These are phyloP conservation scores for Solanum dulcamara DNA, from an alignment of 257 asterid genomes.

Conservation along the genomic window DNA sequence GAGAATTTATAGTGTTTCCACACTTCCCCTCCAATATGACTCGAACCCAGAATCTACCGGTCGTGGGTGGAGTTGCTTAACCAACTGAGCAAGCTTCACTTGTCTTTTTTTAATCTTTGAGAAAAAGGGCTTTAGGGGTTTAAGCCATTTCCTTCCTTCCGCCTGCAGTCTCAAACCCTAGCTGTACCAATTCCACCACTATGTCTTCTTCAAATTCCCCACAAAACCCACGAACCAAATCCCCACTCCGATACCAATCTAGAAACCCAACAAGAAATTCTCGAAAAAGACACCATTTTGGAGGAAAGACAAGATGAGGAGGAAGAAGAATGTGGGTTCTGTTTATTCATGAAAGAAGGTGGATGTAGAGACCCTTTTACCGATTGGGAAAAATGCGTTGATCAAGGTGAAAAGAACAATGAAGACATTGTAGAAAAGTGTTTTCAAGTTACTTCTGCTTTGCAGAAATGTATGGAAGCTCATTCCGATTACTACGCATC, in stretches of 20 bases:
- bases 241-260: background rate
- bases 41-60: no score
- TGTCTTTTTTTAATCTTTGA: background rate
- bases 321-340: constrained; percentile 74
- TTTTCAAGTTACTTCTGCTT: constrained; percentile 29
- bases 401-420: constrained; percentile 43
- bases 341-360: constrained; percentile 75
- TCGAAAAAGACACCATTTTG: background rate
- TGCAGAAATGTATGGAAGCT: constrained; percentile 72
- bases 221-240: background rate
- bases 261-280: background rate
- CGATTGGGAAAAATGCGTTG: constrained; percentile 68
- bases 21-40: no score
- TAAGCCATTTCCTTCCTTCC: background rate
- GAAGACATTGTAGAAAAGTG: constrained; percentile 61
- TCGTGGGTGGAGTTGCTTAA: no score
- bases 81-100: no score
- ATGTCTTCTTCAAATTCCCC: background rate
- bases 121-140: background rate
- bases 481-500: constrained; percentile 64
- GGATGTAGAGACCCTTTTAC: constrained; percentile 54
- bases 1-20: no score
- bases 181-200: background rate
- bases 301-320: constrained; percentile 21
- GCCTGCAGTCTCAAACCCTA: background rate